These are phyloP conservation scores for Microascus cirrosus DNA, from an alignment of 2,329 filamentous ascomycete genomes.

Conservation along the genomic window DNA sequence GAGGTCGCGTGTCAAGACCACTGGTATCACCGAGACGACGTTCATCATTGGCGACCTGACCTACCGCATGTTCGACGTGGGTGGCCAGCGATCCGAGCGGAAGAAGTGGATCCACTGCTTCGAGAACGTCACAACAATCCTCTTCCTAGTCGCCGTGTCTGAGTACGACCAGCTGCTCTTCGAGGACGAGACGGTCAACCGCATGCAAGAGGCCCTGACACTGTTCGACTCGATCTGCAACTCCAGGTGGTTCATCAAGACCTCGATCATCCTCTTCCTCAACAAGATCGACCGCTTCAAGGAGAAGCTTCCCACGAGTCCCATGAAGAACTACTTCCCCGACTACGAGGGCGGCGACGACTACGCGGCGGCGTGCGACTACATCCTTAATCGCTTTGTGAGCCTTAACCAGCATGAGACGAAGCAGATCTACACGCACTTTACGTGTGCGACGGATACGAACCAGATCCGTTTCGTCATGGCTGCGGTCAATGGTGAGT, in stretches of 20 bases:
- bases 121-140: conserved; percentile 92
- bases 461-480: conserved; percentile 99
- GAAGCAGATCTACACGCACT: conserved; percentile 99
- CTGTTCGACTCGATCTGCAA: conserved; percentile 83
- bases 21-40: conserved; percentile 91
- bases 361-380: conserved; percentile 92
- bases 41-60: conserved; percentile 93
- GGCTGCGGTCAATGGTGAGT: conserved; percentile 93
- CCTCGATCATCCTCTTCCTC: conserved; percentile 77
- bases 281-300: conserved; percentile 90
- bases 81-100: conserved; percentile 87
- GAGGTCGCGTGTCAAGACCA: conserved; percentile 93
- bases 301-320: conserved; percentile 70
- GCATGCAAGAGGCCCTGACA: conserved; percentile 83
- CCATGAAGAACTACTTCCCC: conserved; percentile 83
- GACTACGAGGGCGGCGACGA: conserved; percentile 93
- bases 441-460: conserved; percentile 96
- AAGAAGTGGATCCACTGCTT: conserved; percentile 99
- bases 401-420: conserved; percentile 98
- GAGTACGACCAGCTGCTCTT: conserved; percentile 95
- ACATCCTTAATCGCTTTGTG: conserved; percentile 97
- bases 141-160: conserved; percentile 93
- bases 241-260: conserved; percentile 83
- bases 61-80: conserved; percentile 96
- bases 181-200: conserved; percentile 92